phyloP scores from a whole-genome alignment of 345 rosid genomes.

The Lagerstroemia speciosa region DNA sequence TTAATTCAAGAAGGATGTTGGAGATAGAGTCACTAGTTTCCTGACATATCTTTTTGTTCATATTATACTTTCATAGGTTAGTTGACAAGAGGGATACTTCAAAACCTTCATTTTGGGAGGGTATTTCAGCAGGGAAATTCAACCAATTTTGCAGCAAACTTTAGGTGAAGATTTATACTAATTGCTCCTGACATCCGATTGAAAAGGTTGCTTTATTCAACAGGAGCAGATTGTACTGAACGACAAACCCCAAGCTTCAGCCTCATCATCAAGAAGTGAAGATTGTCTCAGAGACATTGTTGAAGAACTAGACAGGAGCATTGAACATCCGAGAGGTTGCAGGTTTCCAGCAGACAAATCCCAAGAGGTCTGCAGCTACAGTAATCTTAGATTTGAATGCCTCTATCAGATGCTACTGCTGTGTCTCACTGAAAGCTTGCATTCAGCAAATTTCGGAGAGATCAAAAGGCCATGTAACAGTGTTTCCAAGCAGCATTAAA shows the following conservation, averaged over 20 bases:
- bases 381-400: not conserved
- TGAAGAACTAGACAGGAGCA: conserved; percentile 19
- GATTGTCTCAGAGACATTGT: conserved; percentile 11
- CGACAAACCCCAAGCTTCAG: conserved; percentile 5
- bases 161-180: no score
- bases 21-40: not conserved
- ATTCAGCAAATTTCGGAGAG: no score
- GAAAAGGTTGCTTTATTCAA: not conserved
- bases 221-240: conserved; percentile 7
- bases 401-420: no score
- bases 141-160: not conserved
- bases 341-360: conserved; percentile 6
- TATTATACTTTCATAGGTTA: no score
- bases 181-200: not conserved
- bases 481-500: no score
- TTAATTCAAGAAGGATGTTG: not conserved
- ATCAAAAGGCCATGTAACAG: no score
- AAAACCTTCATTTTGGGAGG: no score
- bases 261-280: conserved; percentile 11
- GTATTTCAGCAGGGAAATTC: no score
- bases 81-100: no score
- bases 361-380: not conserved
- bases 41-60: no score
- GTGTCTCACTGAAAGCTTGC: no score
- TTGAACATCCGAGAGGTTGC: conserved; percentile 19